These are phyloP conservation scores for Parachaetomium inaequale DNA, from an alignment of 495 filamentous ascomycete species.

Conservation along the genomic window DNA sequence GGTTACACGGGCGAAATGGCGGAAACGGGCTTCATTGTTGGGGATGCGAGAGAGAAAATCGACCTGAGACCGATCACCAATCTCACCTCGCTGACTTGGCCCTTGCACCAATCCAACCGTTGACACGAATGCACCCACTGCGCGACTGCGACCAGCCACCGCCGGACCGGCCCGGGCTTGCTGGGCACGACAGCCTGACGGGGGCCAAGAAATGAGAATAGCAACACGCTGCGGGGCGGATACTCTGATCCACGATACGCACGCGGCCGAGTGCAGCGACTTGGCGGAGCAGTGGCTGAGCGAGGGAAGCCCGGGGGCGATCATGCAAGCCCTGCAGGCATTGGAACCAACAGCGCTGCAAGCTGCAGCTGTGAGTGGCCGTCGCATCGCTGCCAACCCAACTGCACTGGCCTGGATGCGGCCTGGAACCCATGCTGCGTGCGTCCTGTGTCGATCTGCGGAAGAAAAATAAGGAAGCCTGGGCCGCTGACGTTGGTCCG, in stretches of 20 bases:
- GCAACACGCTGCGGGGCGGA: not conserved
- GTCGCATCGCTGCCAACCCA: not conserved
- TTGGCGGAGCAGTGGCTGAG: not conserved
- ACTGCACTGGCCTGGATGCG: not conserved
- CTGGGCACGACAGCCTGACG: not conserved
- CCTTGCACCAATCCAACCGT: not conserved
- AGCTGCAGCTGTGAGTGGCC: conserved; percentile 4
- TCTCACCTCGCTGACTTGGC: not conserved
- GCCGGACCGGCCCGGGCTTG: conserved; percentile 2
- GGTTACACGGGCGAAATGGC: not conserved
- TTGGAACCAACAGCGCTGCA: conserved; percentile 5
- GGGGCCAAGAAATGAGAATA: not conserved
- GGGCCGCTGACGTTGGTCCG: not conserved
- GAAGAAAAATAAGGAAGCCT: not conserved
- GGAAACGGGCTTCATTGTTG: not conserved
- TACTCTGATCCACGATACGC: too few species aligned
- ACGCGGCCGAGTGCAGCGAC: not conserved
- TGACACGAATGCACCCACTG: not conserved
- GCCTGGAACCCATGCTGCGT: not conserved
- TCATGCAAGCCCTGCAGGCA: conserved; percentile 3
- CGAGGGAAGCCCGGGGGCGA: not conserved
- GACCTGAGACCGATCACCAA: not conserved
- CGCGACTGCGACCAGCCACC: not conserved
- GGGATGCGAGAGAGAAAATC: not conserved
- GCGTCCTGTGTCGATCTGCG: not conserved